Percentiles rank a stretch among this genome's conserved stretches.
phyloP scores from a whole-genome alignment of 768 basidiomycete genomes.

The Russula griseocarnosa region DNA sequence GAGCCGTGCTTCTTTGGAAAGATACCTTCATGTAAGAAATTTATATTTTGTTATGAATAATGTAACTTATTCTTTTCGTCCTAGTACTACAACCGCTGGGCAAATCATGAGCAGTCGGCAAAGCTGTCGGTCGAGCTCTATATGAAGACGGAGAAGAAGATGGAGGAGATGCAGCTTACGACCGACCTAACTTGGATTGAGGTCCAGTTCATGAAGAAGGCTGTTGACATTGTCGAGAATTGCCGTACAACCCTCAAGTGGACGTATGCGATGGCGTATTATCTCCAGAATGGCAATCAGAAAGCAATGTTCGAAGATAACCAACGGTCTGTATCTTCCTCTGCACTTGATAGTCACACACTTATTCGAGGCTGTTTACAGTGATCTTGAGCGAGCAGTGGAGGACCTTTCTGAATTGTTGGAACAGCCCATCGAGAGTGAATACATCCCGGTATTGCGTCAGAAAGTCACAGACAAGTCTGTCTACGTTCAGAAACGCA shows the following conservation, averaged over 20 bases:
- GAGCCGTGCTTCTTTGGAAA: slow-evolving; percentile 86
- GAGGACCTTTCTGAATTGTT: slow-evolving; percentile 92
- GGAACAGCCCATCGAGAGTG: slow-evolving; percentile 86
- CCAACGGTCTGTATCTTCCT: slow-evolving; percentile 57
- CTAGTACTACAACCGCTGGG: slow-evolving; percentile 99
- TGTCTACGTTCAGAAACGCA: slow-evolving; percentile 95
- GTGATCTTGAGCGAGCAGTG: slow-evolving; percentile 91
- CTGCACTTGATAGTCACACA: background rate
- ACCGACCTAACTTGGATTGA: slow-evolving; percentile 96
- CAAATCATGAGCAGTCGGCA: slow-evolving; percentile 99
- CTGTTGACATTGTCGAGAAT: slow-evolving; percentile 85
- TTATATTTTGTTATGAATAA: background rate
- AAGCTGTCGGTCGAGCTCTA: slow-evolving; percentile 92
- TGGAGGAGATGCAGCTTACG: slow-evolving; percentile 98
- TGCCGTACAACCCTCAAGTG: slow-evolving; percentile 96
- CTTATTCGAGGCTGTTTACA: slow-evolving; percentile 33
- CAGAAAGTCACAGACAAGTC: slow-evolving; percentile 97
- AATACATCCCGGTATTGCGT: slow-evolving; percentile 72
- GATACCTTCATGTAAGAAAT: slow-evolving; percentile 84
- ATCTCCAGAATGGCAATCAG: slow-evolving; percentile 82
- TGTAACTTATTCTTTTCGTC: slow-evolving; percentile 13
- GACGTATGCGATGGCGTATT: slow-evolving; percentile 99
- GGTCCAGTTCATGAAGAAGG: slow-evolving; percentile 98
- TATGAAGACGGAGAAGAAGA: slow-evolving; percentile 97
- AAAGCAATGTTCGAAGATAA: slow-evolving; percentile 98